These are phyloP conservation scores for Cyclocybe cylindracea DNA, from an alignment of 768 basidiomycete genomes.

Conservation along the genomic window DNA sequence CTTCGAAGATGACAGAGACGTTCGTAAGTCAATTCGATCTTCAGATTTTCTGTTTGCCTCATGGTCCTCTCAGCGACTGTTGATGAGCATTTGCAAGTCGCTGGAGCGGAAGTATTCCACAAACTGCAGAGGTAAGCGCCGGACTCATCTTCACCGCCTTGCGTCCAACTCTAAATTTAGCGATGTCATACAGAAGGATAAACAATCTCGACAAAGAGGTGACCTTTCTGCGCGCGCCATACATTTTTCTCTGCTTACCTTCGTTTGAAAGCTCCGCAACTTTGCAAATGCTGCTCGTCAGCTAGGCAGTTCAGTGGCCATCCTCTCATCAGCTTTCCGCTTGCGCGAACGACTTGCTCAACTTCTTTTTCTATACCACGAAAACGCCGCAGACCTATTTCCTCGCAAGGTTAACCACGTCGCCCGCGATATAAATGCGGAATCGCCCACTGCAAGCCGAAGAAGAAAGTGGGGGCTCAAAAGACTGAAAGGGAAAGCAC, in stretches of 20 bases:
- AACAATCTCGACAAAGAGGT: slow-evolving; percentile 70
- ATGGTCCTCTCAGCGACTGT: slow-evolving; percentile 46
- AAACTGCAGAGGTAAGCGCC: slow-evolving; percentile 57
- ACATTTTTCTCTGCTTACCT: not conserved
- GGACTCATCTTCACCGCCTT: not conserved
- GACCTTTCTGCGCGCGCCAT: slow-evolving; percentile 3
- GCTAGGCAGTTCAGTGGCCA: slow-evolving; percentile 75
- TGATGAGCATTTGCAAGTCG: slow-evolving; percentile 69
- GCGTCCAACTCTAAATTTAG: slow-evolving; percentile 1
- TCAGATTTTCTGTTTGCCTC: not conserved
- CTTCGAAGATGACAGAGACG: slow-evolving; percentile 65
- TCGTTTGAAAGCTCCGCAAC: slow-evolving; percentile 55
- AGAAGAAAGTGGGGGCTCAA: slow-evolving; percentile 29
- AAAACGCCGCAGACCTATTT: slow-evolving; percentile 78
- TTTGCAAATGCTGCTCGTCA: slow-evolving; percentile 78
- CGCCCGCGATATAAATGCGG: slow-evolving; percentile 33
- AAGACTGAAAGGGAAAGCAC: slow-evolving; percentile 36
- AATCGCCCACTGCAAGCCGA: slow-evolving; percentile 29
- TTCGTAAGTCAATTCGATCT: slow-evolving; percentile 50
- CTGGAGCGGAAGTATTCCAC: slow-evolving; percentile 65
- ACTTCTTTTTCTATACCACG: slow-evolving; percentile 68
- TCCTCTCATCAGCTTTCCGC: slow-evolving; percentile 72
- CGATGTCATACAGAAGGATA: slow-evolving; percentile 43
- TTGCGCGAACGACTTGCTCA: slow-evolving; percentile 70
- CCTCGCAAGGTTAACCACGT: slow-evolving; percentile 59